Evolutionary conservation across 345 rosid genomes (phyloP).

Genomic region (Melastoma malabathricum): DNA sequence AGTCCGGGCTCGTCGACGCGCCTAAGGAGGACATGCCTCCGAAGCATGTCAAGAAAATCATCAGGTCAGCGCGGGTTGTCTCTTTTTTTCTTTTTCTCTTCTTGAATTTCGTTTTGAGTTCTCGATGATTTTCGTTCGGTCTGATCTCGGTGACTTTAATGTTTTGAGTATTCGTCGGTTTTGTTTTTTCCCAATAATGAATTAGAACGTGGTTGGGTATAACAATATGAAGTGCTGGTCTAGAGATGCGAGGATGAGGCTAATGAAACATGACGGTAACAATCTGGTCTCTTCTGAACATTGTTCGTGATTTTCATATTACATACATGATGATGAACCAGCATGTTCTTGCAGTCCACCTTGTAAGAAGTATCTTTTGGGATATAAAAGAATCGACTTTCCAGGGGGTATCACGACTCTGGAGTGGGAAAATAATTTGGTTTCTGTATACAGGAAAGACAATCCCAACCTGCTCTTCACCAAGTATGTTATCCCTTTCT

Average conservation of each 20-base stretch:
- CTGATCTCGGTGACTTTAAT: too few species aligned
- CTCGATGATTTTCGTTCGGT: too few species aligned
- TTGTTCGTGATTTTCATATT: neutral
- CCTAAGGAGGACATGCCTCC: too few species aligned
- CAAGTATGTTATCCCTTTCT: constrained; percentile 45
- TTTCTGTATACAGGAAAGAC: constrained; percentile 98
- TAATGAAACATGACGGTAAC: constrained; percentile 98
- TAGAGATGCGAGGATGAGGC: constrained; percentile 99
- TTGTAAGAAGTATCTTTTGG: constrained; percentile 99
- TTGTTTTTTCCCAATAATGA: constrained; percentile 84
- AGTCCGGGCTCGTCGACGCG: too few species aligned
- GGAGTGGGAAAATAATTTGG: constrained; percentile 98
- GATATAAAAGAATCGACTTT: constrained; percentile 98
- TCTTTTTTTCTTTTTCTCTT: too few species aligned
- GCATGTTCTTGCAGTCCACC: constrained; percentile 56
- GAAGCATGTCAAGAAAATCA: too few species aligned
- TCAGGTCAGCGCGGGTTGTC: too few species aligned
- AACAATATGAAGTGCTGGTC: constrained; percentile 99
- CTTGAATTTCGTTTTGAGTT: too few species aligned
- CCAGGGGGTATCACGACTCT: constrained; percentile 93
- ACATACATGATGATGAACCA: neutral
- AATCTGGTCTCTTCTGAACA: neutral
- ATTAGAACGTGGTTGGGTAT: constrained; percentile 99
- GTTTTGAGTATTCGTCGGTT: too few species aligned
- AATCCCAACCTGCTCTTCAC: constrained; percentile 96